Base-by-base conservation (phyloP, 2,329 filamentous ascomycete species). In the Myotisia sp. region DNA sequence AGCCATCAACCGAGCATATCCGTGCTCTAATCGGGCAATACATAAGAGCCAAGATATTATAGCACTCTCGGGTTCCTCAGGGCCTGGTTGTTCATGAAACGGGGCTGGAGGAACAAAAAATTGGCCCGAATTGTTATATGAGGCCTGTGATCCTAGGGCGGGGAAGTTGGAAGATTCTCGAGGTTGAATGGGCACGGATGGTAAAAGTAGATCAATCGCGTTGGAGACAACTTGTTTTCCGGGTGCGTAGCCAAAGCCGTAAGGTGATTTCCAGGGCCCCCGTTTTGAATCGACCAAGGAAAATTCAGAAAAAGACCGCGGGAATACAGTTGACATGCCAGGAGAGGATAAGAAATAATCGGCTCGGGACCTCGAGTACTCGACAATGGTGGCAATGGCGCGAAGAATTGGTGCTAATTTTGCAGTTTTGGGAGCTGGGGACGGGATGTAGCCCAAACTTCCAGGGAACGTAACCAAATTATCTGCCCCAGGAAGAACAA, bases 311-410 rank as follows among this genome's bases (percentile, higher is more conserved):
- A 54, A 37, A 50, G 48, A 51, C 44, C 66, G 64, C 2, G 77
- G 77, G 40, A 84, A 80, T 7, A 81, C 70, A 13, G 76, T 71
- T 37, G 81, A 59, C 26, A 85, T 72, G 0, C 74, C 68, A 2
- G 77, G 77, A 1, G 79, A 78, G 39, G 71, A 76, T 27, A 79
- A 58, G 31, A 82, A 68, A 46, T 82, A 71, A 43, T 77, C 77
- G 6, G 82, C 76, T 36, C 84, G 73, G 54, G 78, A 81, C 44
- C 76, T 78, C 1, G 87, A 94, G 47, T 82, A 74, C 40, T 76
- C 71, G 32, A 93, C 71, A 30, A 94, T 79, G 29, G 76, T 70
- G 13, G 76, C 70, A 33, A 92, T 71, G 0, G 86, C 82, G 41
- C 84, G 77, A 5, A 95, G 60, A 12, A 93, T 70, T 6, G 74